Conservation (phyloP, 441 rosid species). For the Eruca vesicaria region DNA sequence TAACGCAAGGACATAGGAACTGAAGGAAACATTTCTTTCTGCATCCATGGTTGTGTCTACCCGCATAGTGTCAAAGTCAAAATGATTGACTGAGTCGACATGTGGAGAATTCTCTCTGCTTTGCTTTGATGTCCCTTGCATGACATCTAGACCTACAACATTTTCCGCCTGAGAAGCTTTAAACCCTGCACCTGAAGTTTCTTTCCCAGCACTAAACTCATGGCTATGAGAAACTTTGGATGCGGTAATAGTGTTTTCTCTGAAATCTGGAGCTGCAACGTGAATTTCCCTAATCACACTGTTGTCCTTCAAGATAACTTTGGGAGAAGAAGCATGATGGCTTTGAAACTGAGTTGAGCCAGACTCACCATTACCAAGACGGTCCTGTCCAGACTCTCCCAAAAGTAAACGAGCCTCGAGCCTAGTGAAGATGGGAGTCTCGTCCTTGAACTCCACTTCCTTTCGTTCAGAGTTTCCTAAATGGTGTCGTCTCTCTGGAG, state of each 20-base stretch:
- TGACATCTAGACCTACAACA: background rate
- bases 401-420: background rate
- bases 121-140: background rate
- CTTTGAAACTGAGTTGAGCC: background rate
- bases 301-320: background rate
- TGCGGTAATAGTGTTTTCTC: background rate
- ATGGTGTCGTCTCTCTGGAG: background rate
- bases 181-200: background rate
- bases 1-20: background rate
- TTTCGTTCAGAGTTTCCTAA: background rate
- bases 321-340: slow-evolving; percentile 6
- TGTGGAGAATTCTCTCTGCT: background rate
- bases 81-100: background rate
- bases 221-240: slow-evolving; percentile 1
- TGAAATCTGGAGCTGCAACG: background rate
- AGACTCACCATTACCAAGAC: background rate
- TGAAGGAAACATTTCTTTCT: background rate
- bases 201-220: background rate
- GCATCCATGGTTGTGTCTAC: background rate
- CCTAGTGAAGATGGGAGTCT: slow-evolving; percentile 4
- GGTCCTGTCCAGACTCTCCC: slow-evolving; percentile 11
- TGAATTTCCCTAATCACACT: background rate
- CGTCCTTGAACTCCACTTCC: background rate
- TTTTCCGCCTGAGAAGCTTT: background rate
- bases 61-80: background rate